These are phyloP conservation scores for cucumber (Cucumis sativus) DNA, from an alignment of 306 rosid genomes.

Conservation along the genomic window Cucumber_9930_V3 NC_026660.2:27046001-27046500, in stretches of 20 bases:
- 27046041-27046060: slow-evolving; percentile 21
- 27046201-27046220: slow-evolving; percentile 46
- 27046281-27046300: slow-evolving; percentile 42
- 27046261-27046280: slow-evolving; percentile 59
- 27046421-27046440: slow-evolving; percentile 44
- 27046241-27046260: slow-evolving; percentile 59
- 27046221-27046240: slow-evolving; percentile 53
- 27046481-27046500: slow-evolving; percentile 75
- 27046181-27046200: slow-evolving; percentile 73
- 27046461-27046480: slow-evolving; percentile 56
- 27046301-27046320: slow-evolving; percentile 55
- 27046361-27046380: slow-evolving; percentile 25
- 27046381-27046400: slow-evolving; percentile 54
- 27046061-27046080: slow-evolving; percentile 89
- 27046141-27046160: slow-evolving; percentile 76
- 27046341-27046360: slow-evolving; percentile 56
- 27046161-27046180: slow-evolving; percentile 61
- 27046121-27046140: slow-evolving; percentile 72
- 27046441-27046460: slow-evolving; percentile 37
- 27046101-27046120: slow-evolving; percentile 63
- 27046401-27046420: slow-evolving; percentile 66
- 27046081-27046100: slow-evolving; percentile 88
- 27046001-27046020: neutral
- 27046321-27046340: slow-evolving; percentile 20
- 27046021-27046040: neutral